Evolutionary conservation across 2,329 filamentous ascomycete species (phyloP).

Genomic region (Zymoseptoria crescenta): DNA sequence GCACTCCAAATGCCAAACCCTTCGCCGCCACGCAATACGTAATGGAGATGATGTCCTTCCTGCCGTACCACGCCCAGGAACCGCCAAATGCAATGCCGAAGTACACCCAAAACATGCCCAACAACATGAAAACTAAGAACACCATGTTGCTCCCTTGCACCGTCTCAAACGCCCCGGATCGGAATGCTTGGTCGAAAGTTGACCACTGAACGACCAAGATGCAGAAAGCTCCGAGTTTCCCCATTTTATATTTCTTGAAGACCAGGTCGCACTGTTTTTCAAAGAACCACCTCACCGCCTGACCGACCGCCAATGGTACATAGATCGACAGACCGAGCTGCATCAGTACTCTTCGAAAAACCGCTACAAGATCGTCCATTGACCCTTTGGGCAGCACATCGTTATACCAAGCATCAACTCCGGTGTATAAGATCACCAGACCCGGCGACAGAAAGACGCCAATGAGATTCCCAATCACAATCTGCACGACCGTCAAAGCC

Average conservation of each 20-base stretch:
- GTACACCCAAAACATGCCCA: conserved; percentile 57
- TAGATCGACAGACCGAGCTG: conserved; percentile 62
- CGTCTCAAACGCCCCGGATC: conserved; percentile 52
- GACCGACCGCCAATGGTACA: conserved; percentile 54
- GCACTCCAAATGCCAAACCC: conserved; percentile 62
- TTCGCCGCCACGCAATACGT: conserved; percentile 69
- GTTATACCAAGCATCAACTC: conserved; percentile 46
- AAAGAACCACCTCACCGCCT: conserved; percentile 50
- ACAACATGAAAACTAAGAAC: conserved; percentile 60
- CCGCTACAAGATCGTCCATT: conserved; percentile 47
- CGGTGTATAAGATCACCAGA: conserved; percentile 55
- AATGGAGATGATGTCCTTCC: conserved; percentile 58
- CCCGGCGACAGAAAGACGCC: conserved; percentile 61
- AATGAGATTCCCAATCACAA: conserved; percentile 61
- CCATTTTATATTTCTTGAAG: conserved; percentile 40
- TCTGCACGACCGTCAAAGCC: conserved; percentile 47
- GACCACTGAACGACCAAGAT: conserved; percentile 53
- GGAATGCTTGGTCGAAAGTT: conserved; percentile 59
- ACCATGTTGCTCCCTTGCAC: conserved; percentile 54
- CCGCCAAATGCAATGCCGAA: conserved; percentile 53
- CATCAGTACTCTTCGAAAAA: conserved; percentile 60
- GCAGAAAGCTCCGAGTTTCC: conserved; percentile 39
- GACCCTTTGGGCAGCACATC: conserved; percentile 48
- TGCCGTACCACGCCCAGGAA: conserved; percentile 47
- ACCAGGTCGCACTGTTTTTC: conserved; percentile 47